These are phyloP conservation scores for Microcyclospora tardicrescens DNA, from an alignment of 2,329 filamentous ascomycete genomes.

Conservation along the genomic window DNA sequence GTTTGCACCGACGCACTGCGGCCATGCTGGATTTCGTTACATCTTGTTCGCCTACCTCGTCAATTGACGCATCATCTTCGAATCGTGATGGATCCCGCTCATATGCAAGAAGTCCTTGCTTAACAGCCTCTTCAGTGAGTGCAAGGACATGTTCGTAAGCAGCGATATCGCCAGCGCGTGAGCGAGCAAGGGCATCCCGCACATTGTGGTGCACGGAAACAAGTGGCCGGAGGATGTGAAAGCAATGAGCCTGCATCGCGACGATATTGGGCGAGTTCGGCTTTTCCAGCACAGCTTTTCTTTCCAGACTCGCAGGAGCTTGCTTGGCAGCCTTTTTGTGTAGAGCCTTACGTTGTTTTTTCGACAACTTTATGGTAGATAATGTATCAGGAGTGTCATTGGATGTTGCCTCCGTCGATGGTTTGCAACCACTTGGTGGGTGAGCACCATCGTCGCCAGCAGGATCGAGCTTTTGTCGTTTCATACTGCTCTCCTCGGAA, in stretches of 20 bases:
- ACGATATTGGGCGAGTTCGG: constrained; percentile 52
- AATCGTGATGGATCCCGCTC: constrained; percentile 30
- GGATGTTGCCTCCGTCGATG: constrained; percentile 15
- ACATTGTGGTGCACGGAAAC: constrained; percentile 70
- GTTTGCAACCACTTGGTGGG: no score
- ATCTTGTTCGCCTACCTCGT: constrained; percentile 9
- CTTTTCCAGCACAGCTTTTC: constrained; percentile 19
- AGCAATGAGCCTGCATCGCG: constrained; percentile 82
- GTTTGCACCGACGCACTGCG: constrained; percentile 58
- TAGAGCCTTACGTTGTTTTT: constrained; percentile 7
- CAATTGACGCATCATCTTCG: constrained; percentile 9
- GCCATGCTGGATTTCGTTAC: constrained; percentile 31
- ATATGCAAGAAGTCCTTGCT: constrained; percentile 58
- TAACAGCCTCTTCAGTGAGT: constrained; percentile 64
- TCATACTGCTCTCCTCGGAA: not conserved
- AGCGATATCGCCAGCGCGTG: constrained; percentile 55
- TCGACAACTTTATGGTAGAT: constrained; percentile 35
- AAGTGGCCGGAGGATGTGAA: constrained; percentile 76
- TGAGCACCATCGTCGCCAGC: constrained; percentile 1
- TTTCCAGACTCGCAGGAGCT: no score
- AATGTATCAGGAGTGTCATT: constrained; percentile 35
- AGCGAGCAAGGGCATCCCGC: constrained; percentile 66
- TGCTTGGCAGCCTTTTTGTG: constrained; percentile 31
- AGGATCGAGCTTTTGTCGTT: constrained; percentile 2
- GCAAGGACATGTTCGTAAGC: constrained; percentile 64